Conservation (phyloP, 2,329 filamentous ascomycete genomes). For the Cercospora zeae-maydis region DNA sequence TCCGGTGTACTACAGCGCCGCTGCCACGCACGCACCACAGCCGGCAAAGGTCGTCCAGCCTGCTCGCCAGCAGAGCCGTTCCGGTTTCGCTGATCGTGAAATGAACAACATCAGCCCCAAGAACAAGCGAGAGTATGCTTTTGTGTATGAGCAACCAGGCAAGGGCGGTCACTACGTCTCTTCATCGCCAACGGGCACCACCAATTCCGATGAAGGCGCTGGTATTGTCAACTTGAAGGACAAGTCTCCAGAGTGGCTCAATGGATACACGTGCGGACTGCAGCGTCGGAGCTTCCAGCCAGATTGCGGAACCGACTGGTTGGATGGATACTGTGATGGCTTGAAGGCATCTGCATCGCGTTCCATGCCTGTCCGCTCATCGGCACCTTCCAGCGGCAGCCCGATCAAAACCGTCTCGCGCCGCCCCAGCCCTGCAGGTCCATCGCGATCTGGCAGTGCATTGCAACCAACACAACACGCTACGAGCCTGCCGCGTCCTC, state of each 20-base stretch:
- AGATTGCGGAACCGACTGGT: constrained; percentile 30
- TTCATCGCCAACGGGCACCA: constrained; percentile 20
- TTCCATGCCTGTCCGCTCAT: neutral
- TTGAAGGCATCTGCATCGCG: constrained; percentile 1
- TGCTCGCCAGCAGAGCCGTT: neutral
- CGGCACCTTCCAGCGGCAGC: constrained; percentile 25
- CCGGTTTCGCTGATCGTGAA: constrained; percentile 24
- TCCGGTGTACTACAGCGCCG: constrained; percentile 22
- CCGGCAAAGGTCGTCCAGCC: constrained; percentile 10
- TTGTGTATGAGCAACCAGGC: constrained; percentile 30
- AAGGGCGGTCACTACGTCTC: constrained; percentile 2
- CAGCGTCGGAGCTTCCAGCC: constrained; percentile 28
- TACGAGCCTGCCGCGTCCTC: constrained; percentile 9
- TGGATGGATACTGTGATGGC: constrained; percentile 37
- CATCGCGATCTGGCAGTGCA: constrained; percentile 17
- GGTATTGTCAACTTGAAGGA: constrained; percentile 24
- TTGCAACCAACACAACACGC: constrained; percentile 14
- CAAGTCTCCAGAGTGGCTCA: constrained; percentile 32
- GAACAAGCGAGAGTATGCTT: constrained; percentile 30
- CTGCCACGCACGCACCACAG: constrained; percentile 15
- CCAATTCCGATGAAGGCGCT: constrained; percentile 16
- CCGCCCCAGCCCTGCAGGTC: constrained; percentile 27
- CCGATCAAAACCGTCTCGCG: constrained; percentile 26
- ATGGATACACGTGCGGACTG: constrained; percentile 35
- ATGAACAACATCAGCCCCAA: constrained; percentile 33